phyloP scores from a whole-genome alignment of 1,284 basidiomycete genomes.

The Vanrija sp. region DNA sequence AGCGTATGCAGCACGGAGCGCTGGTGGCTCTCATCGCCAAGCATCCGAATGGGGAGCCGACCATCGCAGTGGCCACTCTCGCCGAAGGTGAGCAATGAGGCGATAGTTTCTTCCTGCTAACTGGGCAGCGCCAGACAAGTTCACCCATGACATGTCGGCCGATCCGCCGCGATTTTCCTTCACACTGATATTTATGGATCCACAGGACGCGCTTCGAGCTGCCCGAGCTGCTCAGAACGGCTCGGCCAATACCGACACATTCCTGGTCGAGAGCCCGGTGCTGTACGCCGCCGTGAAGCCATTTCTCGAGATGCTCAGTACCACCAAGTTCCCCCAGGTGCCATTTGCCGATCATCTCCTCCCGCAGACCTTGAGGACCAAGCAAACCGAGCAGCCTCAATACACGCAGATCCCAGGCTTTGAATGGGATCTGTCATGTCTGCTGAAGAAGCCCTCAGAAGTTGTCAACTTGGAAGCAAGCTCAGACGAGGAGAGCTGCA shows the following conservation, averaged over 20 bases:
- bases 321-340: conserved; percentile 54
- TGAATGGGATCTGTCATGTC: conserved; percentile 52
- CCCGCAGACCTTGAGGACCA: conserved; percentile 24
- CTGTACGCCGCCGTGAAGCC: conserved; percentile 62
- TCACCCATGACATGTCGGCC: no score
- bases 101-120: no score
- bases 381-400: conserved; percentile 52
- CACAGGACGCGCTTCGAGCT: conserved; percentile 49
- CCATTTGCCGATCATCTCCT: conserved; percentile 58
- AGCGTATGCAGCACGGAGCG: conserved; percentile 57
- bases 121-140: no score
- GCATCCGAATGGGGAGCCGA: conserved; percentile 19
- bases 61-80: conserved; percentile 9
- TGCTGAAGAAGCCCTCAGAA: conserved; percentile 35
- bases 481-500: conserved; percentile 32
- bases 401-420: conserved; percentile 56
- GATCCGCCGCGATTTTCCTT: conserved; percentile 22
- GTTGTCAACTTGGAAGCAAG: no score
- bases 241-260: neutral
- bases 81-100: no score
- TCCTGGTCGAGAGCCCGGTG: conserved; percentile 59
- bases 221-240: neutral
- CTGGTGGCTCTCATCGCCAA: conserved; percentile 58
- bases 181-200: conserved; percentile 57
- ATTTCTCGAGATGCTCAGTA: conserved; percentile 57